Percentiles rank a stretch among this genome's conserved stretches.
phyloP scores from a whole-genome alignment of 768 basidiomycete species.

The Tricholoma sp. region DNA sequence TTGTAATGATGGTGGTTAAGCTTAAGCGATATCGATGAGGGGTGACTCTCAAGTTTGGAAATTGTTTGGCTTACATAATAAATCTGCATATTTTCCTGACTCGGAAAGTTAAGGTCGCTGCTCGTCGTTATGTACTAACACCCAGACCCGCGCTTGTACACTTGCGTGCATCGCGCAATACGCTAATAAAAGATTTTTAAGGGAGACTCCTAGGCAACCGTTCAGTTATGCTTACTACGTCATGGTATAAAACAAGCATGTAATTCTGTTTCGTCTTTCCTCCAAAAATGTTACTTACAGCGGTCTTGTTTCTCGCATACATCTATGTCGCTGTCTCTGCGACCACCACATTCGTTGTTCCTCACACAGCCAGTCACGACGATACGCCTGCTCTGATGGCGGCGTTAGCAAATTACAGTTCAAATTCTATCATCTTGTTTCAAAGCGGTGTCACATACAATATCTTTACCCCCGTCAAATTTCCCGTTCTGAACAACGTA shows the following conservation, averaged over 20 bases:
- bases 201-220: neutral
- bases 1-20: no score
- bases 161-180: no score
- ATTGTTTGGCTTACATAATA: no score
- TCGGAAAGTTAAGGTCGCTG: no score
- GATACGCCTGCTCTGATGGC: constrained; percentile 46
- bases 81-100: no score
- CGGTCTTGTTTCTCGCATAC: constrained; percentile 12
- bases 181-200: no score
- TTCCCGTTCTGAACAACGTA: constrained; percentile 50
- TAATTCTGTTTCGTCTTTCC: neutral
- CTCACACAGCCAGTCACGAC: constrained; percentile 42
- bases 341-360: constrained; percentile 48
- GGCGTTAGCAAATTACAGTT: constrained; percentile 35
- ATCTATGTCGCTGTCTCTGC: constrained; percentile 20
- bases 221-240: neutral
- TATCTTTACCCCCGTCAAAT: constrained; percentile 54
- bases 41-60: no score
- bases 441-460: constrained; percentile 53
- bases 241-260: neutral
- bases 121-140: no score
- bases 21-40: no score
- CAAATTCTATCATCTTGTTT: constrained; percentile 52
- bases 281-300: neutral
- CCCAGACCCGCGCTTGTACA: no score